Base-by-base conservation (phyloP, 208 protist genomes). In the Porcisia deanei region DNA sequence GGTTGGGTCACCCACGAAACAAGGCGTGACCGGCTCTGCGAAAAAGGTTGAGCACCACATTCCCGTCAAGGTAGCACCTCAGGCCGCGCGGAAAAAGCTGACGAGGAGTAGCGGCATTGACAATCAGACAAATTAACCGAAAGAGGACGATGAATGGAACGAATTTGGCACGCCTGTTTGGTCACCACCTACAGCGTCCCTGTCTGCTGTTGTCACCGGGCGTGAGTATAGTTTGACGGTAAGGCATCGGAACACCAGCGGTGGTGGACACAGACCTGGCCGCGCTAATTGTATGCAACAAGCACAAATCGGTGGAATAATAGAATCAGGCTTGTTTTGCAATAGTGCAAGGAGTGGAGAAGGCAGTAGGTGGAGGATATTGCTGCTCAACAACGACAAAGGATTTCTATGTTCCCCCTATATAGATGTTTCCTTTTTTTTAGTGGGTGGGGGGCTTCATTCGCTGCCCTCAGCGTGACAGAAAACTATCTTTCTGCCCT, bases 51-150 rank as follows among this genome's bases (percentile, higher is more conserved):
- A 72, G 25, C 53, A 60, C 34, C 45, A 59, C 68, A 59, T 72
- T 8, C 20, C 68, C 9, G 12, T 53, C 25, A 72, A 72, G 52
- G 49, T 59, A 14, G 37, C 68, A 20, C 68, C 68, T n/a, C 68
- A 75, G 59, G 68, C 41, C 22, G 70, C 60, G 39, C 57, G 76
- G 37, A 80, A 80, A 45, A 80, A 75, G 22, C 22, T 80, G 61
- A 34, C 60, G 34, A 54, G 49, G n/a, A 71, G 59, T 12, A 64
- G 30, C 25, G 58, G 69, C 18, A 18, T 47, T 39, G 49, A 70
- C 53, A 75, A 80, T 3, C 18, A 41, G 16, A 49, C 45, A 18
- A 75, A 75, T 20, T 71, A 71, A 45, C 43, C 25, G 30, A 12
- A 71, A 34, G 39, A 43, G 39, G 22, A 43, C 3, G 3, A 16